phyloP scores from a whole-genome alignment of 176 grass and related monocot species.

The Triticum dicoccoides region DNA sequence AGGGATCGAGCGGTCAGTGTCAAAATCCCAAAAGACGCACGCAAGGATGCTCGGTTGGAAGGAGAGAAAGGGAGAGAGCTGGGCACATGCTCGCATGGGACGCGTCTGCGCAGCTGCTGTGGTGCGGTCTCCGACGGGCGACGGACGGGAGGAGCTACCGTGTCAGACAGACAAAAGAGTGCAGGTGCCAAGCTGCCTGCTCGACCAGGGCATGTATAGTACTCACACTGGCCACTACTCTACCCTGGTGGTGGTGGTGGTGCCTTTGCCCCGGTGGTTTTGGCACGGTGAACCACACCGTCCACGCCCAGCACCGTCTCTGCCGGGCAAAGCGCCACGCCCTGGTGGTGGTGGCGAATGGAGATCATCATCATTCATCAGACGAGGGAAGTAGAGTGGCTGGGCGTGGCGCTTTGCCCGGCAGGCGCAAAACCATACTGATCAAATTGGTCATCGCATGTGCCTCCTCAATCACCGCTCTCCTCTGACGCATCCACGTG shows the following conservation, averaged over 20 bases:
- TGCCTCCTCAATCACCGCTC: too few relatives aligned
- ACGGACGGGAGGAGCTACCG: neutral
- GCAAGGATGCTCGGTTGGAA: neutral
- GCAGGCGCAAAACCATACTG: neutral
- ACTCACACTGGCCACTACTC: neutral
- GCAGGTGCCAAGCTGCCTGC: neutral
- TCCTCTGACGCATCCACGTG: too few relatives aligned
- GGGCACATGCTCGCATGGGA: neutral
- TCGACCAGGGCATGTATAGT: slow-evolving; percentile 1
- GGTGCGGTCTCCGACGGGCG: neutral
- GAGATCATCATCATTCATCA: neutral
- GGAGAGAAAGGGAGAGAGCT: neutral
- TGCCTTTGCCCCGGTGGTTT: neutral
- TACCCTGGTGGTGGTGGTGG: neutral
- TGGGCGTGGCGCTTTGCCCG: neutral
- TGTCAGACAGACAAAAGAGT: neutral
- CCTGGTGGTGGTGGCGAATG: neutral
- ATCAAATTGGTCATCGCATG: neutral
- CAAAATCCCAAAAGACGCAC: neutral
- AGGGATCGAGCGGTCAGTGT: neutral
- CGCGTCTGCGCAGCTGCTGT: neutral
- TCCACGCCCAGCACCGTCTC: too few relatives aligned
- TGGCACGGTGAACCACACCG: neutral
- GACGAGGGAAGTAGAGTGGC: neutral
- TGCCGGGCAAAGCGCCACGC: too few relatives aligned